Evolutionary conservation across 805 yeast species (phyloP), one percentile per base, ranked within the genome.

Genomic region (Lipomyces mesembrius): DNA sequence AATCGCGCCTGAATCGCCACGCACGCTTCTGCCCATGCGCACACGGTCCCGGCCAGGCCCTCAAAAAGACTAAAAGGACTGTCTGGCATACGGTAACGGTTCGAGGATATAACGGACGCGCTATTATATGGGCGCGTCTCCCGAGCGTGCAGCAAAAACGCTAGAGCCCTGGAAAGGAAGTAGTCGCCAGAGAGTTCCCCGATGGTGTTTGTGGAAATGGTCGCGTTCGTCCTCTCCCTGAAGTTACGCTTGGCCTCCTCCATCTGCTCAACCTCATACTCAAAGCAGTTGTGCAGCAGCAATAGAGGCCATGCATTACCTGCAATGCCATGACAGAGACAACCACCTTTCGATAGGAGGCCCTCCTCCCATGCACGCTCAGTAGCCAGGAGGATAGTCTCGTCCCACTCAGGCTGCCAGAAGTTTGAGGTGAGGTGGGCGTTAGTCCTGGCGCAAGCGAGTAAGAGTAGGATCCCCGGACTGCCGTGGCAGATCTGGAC

Each of bases 11-110:
- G 27, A 22, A 52, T 52, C 27, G 8, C n/a, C 27, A 8, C 34
- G 29, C 55, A 52, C 25, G 55, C 34, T 17, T 52, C 55, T 20
- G 55, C 55, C 55, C 55, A 52, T 20, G 55, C 55, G n/a, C 55
- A 52, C 7, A 25, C 27, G 11, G 27, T 20, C 32, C 55, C 55
- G 14, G 55, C 29, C 55, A 52, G 55, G 27, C 55, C 55, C 55
- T 52, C 55, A 22, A 20, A 52, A 9, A 52, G 55, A 22, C 55
- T 52, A 11, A 52, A 52, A 2, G 55, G 55, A 20, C 35, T 20
- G 29, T 52, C 55, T 1, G 55, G 55, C 29, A 22, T 52, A 3
- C 55, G 55, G 29, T n/a, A 52, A 34, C 11, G 14, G 29, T 52
- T 1, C 29, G 55, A 52, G 55, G 34, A 52, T 52, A 2, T 49